Percentiles rank a stretch among this genome's conserved stretches.
These are phyloP conservation scores for Trichoderma simmonsii DNA, from an alignment of 2,329 filamentous ascomycete species.

Conservation along the genomic window DNA sequence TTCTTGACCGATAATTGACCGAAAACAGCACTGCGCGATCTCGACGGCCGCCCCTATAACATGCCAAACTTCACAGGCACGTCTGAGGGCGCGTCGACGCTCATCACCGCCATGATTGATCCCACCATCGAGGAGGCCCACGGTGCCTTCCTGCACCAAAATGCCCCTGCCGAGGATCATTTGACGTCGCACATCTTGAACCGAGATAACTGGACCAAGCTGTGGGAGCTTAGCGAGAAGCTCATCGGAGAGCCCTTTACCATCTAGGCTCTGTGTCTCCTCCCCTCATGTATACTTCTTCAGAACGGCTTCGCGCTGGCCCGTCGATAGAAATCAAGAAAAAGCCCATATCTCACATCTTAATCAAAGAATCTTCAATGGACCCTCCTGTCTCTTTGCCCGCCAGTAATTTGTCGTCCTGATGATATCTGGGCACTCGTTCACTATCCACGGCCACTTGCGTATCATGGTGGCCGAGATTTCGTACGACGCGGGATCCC, in stretches of 20 bases:
- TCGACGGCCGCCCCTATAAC: conserved; percentile 9
- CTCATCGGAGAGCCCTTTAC: conserved; percentile 14
- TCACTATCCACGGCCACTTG: conserved; percentile 42
- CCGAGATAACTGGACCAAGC: conserved; percentile 33
- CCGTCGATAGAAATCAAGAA: background rate
- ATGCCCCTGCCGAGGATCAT: conserved; percentile 16
- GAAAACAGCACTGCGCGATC: background rate
- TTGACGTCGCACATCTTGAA: conserved; percentile 29
- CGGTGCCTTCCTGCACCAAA: conserved; percentile 17
- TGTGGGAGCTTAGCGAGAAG: conserved; percentile 39
- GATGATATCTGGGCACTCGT: conserved; percentile 22
- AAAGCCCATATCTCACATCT: background rate
- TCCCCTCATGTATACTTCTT: background rate
- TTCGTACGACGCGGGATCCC: conserved; percentile 45
- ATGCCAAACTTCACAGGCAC: conserved; percentile 30
- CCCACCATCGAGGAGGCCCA: conserved; percentile 15
- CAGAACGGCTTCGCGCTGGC: background rate
- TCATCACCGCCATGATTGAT: conserved; percentile 21
- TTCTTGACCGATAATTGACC: background rate
- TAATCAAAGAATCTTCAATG: background rate
- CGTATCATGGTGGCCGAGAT: conserved; percentile 40
- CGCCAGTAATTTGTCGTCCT: conserved; percentile 14
- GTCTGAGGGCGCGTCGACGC: conserved; percentile 31
- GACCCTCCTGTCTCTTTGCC: background rate
- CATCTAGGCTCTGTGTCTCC: background rate